These are phyloP conservation scores for Kwoniella mangroviensis DNA, from an alignment of 768 basidiomycete species.

Conservation along the genomic window DNA sequence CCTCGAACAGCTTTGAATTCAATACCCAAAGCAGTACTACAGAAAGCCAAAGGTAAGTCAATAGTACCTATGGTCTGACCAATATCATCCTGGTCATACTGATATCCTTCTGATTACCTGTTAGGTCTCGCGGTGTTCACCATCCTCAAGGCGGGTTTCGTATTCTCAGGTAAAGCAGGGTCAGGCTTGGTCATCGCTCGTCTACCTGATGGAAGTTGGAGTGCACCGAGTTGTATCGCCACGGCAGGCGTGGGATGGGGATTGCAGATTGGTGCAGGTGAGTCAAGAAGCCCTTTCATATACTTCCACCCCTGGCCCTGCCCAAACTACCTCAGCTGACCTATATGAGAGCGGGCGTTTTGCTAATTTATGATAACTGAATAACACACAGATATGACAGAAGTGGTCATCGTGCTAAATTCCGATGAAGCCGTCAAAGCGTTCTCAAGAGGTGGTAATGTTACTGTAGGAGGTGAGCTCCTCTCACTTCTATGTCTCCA, in stretches of 20 bases:
- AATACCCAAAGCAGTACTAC: constrained; percentile 89
- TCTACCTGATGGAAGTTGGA: constrained; percentile 93
- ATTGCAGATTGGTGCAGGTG: constrained; percentile 85
- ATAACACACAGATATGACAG: constrained; percentile 57
- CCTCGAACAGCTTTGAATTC: constrained; percentile 91
- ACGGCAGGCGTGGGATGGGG: constrained; percentile 73
- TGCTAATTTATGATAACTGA: too few relatives aligned
- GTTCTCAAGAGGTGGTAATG: constrained; percentile 92
- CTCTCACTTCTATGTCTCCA: background rate
- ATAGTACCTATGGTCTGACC: background rate
- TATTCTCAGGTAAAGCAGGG: constrained; percentile 93
- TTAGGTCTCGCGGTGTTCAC: constrained; percentile 92
- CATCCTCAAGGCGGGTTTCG: constrained; percentile 84
- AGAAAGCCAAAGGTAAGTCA: constrained; percentile 76
- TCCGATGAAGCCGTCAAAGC: constrained; percentile 93
- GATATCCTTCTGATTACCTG: background rate
- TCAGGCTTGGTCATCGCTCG: constrained; percentile 91
- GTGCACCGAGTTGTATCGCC: constrained; percentile 94
- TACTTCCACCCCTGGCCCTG: too few relatives aligned
- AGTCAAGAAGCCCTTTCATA: constrained; percentile 61
- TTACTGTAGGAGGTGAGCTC: constrained; percentile 84
- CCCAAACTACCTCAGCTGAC: too few relatives aligned
- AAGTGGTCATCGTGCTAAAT: constrained; percentile 97
- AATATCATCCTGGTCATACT: background rate
- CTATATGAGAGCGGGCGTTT: too few relatives aligned